These are phyloP conservation scores for Kwoniella botswanensis DNA, from an alignment of 768 basidiomycete genomes.

Conservation along the genomic window DNA sequence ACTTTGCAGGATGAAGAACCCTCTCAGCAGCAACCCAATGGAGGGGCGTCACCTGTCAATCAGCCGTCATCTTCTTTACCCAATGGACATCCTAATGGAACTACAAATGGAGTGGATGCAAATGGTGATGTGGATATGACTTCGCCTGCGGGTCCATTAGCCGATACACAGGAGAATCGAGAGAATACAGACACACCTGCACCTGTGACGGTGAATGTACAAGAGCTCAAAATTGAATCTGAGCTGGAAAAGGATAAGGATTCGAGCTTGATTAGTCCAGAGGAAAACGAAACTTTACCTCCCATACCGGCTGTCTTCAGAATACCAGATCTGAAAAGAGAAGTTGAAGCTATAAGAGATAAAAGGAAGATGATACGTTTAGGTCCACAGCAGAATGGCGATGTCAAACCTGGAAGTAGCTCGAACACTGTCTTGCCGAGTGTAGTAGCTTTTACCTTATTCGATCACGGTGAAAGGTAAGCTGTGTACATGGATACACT, in stretches of 20 bases:
- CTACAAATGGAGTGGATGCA: conserved; percentile 60
- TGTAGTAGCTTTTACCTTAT: conserved; percentile 91
- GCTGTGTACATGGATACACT: conserved; percentile 43
- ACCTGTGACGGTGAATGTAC: neutral
- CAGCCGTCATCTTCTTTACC: conserved; percentile 7
- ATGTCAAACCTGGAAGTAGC: conserved; percentile 27
- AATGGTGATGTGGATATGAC: conserved; percentile 60
- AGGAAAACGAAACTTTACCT: conserved; percentile 62
- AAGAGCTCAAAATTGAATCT: conserved; percentile 38
- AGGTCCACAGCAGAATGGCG: conserved; percentile 65
- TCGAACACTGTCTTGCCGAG: conserved; percentile 65
- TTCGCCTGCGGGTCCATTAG: neutral
- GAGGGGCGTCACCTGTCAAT: conserved; percentile 6
- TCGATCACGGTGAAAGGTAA: conserved; percentile 94
- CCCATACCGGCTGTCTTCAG: conserved; percentile 77
- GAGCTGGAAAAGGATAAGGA: conserved; percentile 24
- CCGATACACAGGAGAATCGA: neutral
- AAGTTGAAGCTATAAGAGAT: conserved; percentile 87
- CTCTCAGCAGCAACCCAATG: conserved; percentile 22
- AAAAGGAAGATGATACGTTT: conserved; percentile 88
- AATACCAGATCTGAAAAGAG: conserved; percentile 83
- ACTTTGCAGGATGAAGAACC: conserved; percentile 71
- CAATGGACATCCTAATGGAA: conserved; percentile 28
- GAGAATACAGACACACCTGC: conserved; percentile 18
- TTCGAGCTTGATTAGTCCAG: conserved; percentile 40